phyloP scores from a whole-genome alignment of 129 eudicot genomes.

The Ambrosia artemisiifolia region DNA sequence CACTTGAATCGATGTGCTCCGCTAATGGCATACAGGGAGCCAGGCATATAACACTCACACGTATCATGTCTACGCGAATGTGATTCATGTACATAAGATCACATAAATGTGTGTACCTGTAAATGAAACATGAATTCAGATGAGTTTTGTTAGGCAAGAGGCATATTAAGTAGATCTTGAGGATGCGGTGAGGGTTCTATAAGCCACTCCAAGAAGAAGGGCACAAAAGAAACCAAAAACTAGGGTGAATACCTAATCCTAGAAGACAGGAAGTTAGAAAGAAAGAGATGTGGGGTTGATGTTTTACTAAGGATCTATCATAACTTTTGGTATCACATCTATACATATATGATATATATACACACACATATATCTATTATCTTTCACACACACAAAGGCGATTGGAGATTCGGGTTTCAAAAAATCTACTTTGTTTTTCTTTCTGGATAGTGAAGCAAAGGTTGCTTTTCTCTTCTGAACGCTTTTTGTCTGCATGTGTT shows the following conservation, averaged over 20 bases:
- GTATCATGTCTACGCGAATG: background rate
- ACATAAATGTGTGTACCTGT: background rate
- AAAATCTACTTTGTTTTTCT: constrained; percentile 1
- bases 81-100: background rate
- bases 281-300: constrained; percentile 15
- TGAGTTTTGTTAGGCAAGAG: background rate
- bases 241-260: too few relatives aligned
- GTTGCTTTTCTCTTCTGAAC: constrained; percentile 24
- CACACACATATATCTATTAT: background rate
- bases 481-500: constrained; percentile 24
- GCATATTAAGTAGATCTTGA: background rate
- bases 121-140: background rate
- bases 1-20: constrained; percentile 46
- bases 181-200: background rate
- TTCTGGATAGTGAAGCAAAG: constrained; percentile 21
- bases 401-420: constrained; percentile 7
- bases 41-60: constrained; percentile 53
- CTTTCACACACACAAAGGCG: background rate
- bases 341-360: background rate
- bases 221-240: background rate
- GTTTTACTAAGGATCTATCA: constrained; percentile 8
- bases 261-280: background rate
- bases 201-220: constrained; percentile 3
- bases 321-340: background rate
- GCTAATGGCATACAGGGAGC: constrained; percentile 93